A percentile compares a stretch with the other conserved stretches of the same genome.
phyloP scores from a whole-genome alignment of 805 yeast genomes.

The Teunomyces barrocoloradensis region DNA sequence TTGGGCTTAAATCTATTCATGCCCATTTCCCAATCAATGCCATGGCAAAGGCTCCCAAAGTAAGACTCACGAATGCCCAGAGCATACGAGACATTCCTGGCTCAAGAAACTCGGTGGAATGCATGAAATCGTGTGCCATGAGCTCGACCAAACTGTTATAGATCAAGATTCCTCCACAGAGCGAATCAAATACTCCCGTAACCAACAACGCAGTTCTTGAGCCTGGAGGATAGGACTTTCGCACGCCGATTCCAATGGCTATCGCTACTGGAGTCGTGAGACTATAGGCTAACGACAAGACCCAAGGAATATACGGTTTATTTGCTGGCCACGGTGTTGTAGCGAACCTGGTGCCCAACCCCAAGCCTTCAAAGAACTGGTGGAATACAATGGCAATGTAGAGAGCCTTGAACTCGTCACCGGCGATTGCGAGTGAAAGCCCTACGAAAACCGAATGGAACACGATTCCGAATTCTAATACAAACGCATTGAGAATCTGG shows the following conservation, averaged over 20 bases:
- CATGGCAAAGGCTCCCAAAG: constrained; percentile 30
- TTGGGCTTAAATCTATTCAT: constrained; percentile 8
- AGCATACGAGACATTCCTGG: constrained; percentile 20
- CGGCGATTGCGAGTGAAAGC: constrained; percentile 30
- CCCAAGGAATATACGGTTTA: constrained; percentile 46
- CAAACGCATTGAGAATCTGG: constrained; percentile 53
- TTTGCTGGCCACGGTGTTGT: constrained; percentile 24
- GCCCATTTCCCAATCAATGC: constrained; percentile 37
- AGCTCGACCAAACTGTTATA: constrained; percentile 78
- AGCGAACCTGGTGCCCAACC: constrained; percentile 30
- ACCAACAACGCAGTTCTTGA: constrained; percentile 59
- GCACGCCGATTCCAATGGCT: constrained; percentile 76
- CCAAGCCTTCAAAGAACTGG: constrained; percentile 34
- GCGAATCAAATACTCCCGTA: constrained; percentile 70
- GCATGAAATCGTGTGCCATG: constrained; percentile 73
- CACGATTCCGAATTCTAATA: constrained; percentile 32
- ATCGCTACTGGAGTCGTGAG: constrained; percentile 71
- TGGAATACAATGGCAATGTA: constrained; percentile 31
- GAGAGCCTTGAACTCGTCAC: constrained; percentile 26
- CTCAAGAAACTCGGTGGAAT: constrained; percentile 34
- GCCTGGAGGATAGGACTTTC: constrained; percentile 57
- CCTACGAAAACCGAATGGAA: constrained; percentile 35
- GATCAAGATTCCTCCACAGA: constrained; percentile 74
- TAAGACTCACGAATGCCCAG: constrained; percentile 21
- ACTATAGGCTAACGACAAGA: constrained; percentile 25